phyloP scores from a whole-genome alignment of 163 green algal genomes.

The Scenedesmus sp. region DNA sequence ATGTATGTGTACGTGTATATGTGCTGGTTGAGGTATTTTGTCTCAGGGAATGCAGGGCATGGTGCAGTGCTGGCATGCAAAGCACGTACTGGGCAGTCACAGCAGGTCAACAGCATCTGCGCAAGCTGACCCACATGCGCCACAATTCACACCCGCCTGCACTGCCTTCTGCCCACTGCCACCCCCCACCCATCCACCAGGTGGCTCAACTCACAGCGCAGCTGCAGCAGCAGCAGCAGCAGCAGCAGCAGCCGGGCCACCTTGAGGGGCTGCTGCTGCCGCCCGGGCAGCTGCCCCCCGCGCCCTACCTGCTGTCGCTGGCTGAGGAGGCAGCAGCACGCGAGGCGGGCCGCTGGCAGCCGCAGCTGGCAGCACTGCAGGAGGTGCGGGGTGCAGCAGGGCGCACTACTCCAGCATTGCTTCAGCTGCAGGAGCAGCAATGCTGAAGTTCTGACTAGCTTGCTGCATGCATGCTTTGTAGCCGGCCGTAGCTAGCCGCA shows the following conservation, averaged over 20 bases:
- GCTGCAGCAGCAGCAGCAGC: background rate
- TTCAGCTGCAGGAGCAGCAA: too few species aligned
- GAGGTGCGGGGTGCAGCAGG: background rate
- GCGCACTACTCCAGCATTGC: too few species aligned
- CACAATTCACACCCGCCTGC: background rate
- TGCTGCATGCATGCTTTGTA: too few species aligned
- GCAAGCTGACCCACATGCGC: background rate
- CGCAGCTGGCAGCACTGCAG: constrained; percentile 5
- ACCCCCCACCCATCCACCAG: background rate
- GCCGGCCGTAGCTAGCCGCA: background rate
- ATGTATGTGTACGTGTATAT: too few species aligned
- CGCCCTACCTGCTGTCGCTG: constrained; percentile 6
- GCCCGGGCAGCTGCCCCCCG: background rate
- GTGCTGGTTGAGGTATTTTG: too few species aligned
- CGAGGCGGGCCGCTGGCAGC: background rate
- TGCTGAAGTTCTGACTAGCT: too few species aligned
- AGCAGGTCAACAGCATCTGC: background rate
- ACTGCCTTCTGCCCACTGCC: background rate
- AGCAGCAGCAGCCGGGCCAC: constrained; percentile 2
- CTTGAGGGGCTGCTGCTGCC: background rate
- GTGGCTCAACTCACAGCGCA: background rate
- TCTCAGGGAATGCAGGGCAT: too few species aligned
- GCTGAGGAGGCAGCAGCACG: constrained; percentile 27
- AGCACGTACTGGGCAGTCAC: too few species aligned
- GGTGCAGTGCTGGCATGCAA: too few species aligned